These are phyloP conservation scores for Hymenoscyphus scutula DNA, from an alignment of 2,329 filamentous ascomycete genomes.

Conservation along the genomic window DNA sequence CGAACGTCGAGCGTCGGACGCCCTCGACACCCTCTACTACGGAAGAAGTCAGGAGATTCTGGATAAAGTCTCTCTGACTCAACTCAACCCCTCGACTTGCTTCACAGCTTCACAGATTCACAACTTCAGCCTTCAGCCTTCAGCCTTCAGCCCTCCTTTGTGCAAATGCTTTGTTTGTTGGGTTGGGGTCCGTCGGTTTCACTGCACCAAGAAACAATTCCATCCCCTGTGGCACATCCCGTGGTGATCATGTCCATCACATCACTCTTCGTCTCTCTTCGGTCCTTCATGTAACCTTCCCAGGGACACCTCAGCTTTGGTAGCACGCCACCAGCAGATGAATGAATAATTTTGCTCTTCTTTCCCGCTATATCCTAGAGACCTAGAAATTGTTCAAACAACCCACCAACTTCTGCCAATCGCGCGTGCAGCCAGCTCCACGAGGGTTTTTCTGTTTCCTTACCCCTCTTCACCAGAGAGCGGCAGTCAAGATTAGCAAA, in stretches of 20 bases:
- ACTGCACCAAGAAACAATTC: slow-evolving; percentile 2
- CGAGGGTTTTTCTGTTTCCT: neutral
- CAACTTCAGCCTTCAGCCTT: neutral
- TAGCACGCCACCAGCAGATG: neutral
- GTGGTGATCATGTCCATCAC: neutral
- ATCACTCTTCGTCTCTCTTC: neutral
- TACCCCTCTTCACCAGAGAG: neutral
- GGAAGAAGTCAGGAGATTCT: neutral
- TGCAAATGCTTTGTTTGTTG: neutral
- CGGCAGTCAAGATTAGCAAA: neutral
- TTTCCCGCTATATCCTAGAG: neutral
- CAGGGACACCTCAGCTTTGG: neutral
- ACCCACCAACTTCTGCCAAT: neutral
- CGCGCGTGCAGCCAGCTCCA: neutral
- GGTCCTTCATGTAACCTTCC: neutral
- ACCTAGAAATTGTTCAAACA: neutral
- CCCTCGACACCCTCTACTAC: neutral
- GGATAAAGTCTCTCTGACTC: neutral
- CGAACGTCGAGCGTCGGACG: neutral
- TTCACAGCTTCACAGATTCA: no score
- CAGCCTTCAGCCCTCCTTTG: neutral
- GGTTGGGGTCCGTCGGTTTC: neutral
- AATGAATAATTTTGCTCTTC: neutral
- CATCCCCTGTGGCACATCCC: neutral
- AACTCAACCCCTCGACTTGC: neutral